A percentile compares a stretch with the other conserved stretches of the same genome.
These are phyloP conservation scores for Usnea hakonensis DNA, from an alignment of 495 filamentous ascomycete species.

Conservation along the genomic window DNA sequence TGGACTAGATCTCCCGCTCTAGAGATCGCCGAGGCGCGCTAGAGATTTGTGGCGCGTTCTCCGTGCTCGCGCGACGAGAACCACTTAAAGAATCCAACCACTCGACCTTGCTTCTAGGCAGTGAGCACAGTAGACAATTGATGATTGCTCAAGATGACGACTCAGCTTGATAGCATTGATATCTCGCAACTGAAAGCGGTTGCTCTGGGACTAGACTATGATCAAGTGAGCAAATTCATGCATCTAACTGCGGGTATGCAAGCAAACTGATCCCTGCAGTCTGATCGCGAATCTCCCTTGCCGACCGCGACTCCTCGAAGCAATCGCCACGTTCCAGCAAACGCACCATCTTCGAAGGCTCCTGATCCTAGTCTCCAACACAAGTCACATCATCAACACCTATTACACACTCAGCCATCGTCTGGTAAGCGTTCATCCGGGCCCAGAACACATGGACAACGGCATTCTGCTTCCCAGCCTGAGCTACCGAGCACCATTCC, in stretches of 20 bases:
- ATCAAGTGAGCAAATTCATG: conserved; percentile 11
- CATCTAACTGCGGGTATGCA: conserved; percentile 20
- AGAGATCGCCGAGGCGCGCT: neutral
- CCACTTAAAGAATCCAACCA: neutral
- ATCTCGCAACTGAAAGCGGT: conserved; percentile 43
- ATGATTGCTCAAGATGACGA: conserved; percentile 1
- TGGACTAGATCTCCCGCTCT: neutral
- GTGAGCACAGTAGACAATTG: neutral
- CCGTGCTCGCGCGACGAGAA: neutral
- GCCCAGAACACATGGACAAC: neutral
- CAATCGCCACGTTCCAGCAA: neutral
- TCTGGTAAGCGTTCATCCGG: neutral
- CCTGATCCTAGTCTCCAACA: neutral
- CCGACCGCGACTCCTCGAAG: neutral
- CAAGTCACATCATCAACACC: neutral
- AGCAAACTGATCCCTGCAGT: conserved; percentile 19
- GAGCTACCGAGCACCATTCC: conserved; percentile 21
- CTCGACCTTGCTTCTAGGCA: neutral
- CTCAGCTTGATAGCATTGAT: conserved; percentile 37
- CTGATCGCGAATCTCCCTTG: conserved; percentile 8
- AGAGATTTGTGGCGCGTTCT: neutral
- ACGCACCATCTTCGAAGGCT: neutral
- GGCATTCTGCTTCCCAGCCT: conserved; percentile 13
- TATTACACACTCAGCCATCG: conserved; percentile 4
- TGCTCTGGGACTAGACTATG: conserved; percentile 32